phyloP scores from a whole-genome alignment of 2,329 filamentous ascomycete species.

The Ceratocystis cacaofunesta region DNA sequence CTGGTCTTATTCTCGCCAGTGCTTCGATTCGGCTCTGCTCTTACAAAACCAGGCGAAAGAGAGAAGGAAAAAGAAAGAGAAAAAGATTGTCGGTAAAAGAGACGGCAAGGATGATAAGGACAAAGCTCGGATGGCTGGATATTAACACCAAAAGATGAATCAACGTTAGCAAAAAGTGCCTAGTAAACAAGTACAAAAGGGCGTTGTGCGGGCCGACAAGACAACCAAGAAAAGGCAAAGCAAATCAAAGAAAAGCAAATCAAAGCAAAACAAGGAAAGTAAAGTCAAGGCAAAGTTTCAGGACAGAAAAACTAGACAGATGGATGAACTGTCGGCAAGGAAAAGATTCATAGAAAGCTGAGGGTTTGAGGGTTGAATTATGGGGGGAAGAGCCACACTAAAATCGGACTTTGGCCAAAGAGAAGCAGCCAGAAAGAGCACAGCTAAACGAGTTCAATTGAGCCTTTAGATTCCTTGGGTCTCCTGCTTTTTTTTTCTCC shows the following conservation, averaged over 20 bases:
- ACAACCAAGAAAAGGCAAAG: background rate
- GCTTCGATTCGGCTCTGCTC: background rate
- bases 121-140: constrained; percentile 7
- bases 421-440: background rate
- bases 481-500: background rate
- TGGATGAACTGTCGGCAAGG: background rate
- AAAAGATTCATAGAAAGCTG: background rate
- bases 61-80: background rate
- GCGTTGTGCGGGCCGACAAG: background rate
- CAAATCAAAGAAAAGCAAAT: background rate
- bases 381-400: background rate
- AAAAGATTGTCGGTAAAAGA: constrained; percentile 3
- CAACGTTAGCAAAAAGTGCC: constrained; percentile 2
- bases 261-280: background rate
- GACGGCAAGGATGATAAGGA: constrained; percentile 9
- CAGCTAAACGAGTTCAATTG: background rate
- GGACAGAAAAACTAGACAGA: background rate
- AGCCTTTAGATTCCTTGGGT: background rate
- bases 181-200: background rate
- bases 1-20: background rate
- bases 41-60: constrained; percentile 1
- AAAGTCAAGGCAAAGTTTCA: background rate
- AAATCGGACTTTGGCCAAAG: background rate
- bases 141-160: constrained; percentile 1
- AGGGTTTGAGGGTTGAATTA: constrained; percentile 4